Evolutionary conservation across 495 filamentous ascomycete genomes (phyloP).

Genomic region (Articulospora tetracladia): DNA sequence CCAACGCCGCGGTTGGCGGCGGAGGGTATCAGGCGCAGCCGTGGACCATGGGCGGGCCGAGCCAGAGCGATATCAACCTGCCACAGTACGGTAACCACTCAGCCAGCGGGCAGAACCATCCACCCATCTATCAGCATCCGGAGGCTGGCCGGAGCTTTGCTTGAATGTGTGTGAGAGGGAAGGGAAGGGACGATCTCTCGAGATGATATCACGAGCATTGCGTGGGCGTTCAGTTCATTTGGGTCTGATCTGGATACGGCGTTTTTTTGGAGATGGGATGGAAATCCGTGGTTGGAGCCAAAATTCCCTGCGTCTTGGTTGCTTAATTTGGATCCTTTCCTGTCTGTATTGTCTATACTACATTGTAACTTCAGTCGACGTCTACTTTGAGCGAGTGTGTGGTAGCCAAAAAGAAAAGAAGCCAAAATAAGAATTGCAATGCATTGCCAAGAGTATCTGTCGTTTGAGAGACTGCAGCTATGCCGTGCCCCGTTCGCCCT

Average conservation of each 20-base stretch:
- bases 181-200: no score
- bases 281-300: no score
- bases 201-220: background rate
- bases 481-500: no score
- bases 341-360: no score
- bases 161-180: background rate
- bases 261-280: background rate
- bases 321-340: no score
- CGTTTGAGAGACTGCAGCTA: no score
- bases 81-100: background rate
- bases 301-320: no score
- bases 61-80: constrained; percentile 3
- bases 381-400: no score
- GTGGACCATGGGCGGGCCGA: background rate
- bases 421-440: no score
- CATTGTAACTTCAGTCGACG: no score
- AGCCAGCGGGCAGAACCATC: constrained; percentile 1
- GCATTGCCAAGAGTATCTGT: no score
- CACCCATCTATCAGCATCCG: background rate
- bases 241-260: background rate
- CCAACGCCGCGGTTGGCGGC: background rate
- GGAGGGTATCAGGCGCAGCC: constrained; percentile 4
- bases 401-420: no score
- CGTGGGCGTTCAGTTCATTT: background rate
- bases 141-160: background rate